Percentiles rank a stretch among this genome's conserved stretches.
Evolutionary conservation across 2,329 filamentous ascomycete genomes (phyloP).

Genomic region (Fusarium begoniae): DNA sequence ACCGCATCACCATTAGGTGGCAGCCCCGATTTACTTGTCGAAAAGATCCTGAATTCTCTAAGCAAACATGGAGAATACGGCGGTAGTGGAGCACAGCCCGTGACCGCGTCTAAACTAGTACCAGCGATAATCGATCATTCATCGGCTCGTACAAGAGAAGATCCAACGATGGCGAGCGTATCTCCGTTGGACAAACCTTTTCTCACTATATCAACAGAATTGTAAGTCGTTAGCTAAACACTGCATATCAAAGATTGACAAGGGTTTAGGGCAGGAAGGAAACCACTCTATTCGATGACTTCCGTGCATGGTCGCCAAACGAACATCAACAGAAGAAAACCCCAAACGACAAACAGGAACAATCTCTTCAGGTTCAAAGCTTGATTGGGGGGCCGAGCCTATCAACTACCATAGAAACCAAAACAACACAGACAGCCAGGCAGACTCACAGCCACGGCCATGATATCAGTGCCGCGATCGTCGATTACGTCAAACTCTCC

Average conservation of each 20-base stretch:
- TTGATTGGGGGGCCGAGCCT: not conserved
- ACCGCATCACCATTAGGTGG: not conserved
- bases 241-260: fast-evolving
- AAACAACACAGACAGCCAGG: not conserved
- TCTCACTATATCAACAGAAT: not conserved
- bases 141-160: not conserved
- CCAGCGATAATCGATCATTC: not conserved
- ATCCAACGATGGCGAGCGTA: fast-evolving
- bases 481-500: too few relatives aligned
- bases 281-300: not conserved
- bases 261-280: not conserved
- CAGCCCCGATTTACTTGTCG: not conserved
- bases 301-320: not conserved
- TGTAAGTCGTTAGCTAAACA: not conserved
- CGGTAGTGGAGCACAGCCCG: not conserved
- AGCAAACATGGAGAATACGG: not conserved
- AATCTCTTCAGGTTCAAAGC: not conserved
- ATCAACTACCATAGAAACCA: not conserved
- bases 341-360: not conserved
- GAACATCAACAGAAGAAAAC: not conserved
- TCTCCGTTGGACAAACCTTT: not conserved
- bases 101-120: not conserved
- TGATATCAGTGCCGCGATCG: not conserved
- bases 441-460: not conserved
- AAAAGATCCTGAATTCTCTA: not conserved